A percentile compares a stretch with the other conserved stretches of the same genome.
phyloP scores from a whole-genome alignment of 768 basidiomycete genomes.

The Suillus ampliporus region DNA sequence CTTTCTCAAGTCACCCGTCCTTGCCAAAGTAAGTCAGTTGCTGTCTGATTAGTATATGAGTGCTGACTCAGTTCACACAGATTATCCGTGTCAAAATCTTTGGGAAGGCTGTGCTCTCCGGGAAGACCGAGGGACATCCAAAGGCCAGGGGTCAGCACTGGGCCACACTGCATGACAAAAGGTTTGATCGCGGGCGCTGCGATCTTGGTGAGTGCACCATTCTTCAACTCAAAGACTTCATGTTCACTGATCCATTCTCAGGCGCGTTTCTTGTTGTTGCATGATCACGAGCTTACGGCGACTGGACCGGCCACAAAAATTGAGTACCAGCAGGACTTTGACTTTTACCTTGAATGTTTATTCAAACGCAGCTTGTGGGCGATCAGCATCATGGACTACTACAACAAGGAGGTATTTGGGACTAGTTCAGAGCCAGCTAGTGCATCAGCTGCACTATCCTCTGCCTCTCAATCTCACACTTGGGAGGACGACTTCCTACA shows the following conservation, averaged over 20 bases:
- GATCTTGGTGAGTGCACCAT: neutral
- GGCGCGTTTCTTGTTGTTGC: no score
- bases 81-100: neutral
- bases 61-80: neutral
- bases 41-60: neutral
- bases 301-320: no score
- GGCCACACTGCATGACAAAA: neutral
- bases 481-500: neutral
- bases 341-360: no score
- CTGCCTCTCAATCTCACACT: neutral
- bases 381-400: no score
- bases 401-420: no score
- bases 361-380: no score
- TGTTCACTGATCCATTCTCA: no score
- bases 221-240: no score
- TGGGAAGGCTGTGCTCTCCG: neutral
- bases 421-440: no score
- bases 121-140: neutral
- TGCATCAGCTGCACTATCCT: no score
- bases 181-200: neutral
- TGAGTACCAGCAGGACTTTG: no score
- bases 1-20: neutral
- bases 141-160: neutral
- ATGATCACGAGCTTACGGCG: no score
- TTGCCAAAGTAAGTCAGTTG: neutral